These are phyloP conservation scores for Fomitopsis pinicola DNA, from an alignment of 1,284 basidiomycete genomes.

Conservation along the genomic window DNA sequence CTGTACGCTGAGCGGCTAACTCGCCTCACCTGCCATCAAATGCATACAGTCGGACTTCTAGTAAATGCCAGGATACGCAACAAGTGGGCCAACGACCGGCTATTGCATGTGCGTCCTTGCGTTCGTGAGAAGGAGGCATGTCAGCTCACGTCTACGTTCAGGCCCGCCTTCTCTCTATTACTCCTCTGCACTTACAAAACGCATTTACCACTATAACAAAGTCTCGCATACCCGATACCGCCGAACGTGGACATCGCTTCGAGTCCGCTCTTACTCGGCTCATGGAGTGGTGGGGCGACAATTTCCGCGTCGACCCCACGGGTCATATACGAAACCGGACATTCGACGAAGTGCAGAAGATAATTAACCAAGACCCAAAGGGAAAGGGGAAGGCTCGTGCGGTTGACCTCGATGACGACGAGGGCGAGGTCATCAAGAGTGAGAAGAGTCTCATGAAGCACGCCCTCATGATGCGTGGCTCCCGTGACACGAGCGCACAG, in stretches of 20 bases:
- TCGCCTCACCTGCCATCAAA: slow-evolving; percentile 80
- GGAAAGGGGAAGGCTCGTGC: slow-evolving; percentile 28
- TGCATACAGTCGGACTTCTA: slow-evolving; percentile 80
- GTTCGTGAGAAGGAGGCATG: background rate
- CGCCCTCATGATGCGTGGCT: slow-evolving; percentile 75
- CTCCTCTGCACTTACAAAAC: slow-evolving; percentile 76
- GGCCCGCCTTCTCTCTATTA: slow-evolving; percentile 83
- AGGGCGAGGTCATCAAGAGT: slow-evolving; percentile 68
- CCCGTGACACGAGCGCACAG: slow-evolving; percentile 85
- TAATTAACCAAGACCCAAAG: slow-evolving; percentile 32
- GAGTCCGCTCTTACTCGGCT: slow-evolving; percentile 75
- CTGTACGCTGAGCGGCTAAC: slow-evolving; percentile 62
- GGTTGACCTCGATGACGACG: slow-evolving; percentile 40
- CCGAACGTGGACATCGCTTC: slow-evolving; percentile 81
- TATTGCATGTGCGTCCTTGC: slow-evolving; percentile 66
- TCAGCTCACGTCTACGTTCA: slow-evolving; percentile 28
- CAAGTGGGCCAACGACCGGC: slow-evolving; percentile 77
- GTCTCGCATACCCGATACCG: slow-evolving; percentile 75
- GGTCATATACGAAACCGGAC: slow-evolving; percentile 73
- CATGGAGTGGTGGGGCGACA: slow-evolving; percentile 77
- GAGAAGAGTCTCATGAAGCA: slow-evolving; percentile 89
- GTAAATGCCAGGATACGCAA: slow-evolving; percentile 78
- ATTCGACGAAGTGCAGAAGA: slow-evolving; percentile 64
- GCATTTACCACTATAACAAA: slow-evolving; percentile 79
- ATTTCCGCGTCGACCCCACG: slow-evolving; percentile 55